Evolutionary conservation across 2,329 filamentous ascomycete species (phyloP).

Genomic region (Botryotinia narcissicola): DNA sequence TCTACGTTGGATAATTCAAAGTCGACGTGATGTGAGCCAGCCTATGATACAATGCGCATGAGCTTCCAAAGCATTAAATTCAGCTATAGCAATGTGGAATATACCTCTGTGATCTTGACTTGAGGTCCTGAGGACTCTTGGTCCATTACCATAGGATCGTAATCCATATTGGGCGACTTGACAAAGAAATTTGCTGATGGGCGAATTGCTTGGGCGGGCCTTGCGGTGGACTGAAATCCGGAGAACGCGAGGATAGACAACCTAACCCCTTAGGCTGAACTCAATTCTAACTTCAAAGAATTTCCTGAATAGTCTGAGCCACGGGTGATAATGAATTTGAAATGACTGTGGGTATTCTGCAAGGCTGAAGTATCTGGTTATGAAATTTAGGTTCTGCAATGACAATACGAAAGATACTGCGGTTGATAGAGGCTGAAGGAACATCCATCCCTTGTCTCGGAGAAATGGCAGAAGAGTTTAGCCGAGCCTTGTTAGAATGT

Average conservation of each 20-base stretch:
- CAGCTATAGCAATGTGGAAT: not conserved
- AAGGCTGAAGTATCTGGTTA: constrained; percentile 26
- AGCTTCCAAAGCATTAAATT: constrained; percentile 24
- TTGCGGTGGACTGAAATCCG: not conserved
- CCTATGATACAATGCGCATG: constrained; percentile 49
- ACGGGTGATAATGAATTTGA: not conserved
- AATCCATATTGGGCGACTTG: constrained; percentile 44
- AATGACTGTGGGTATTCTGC: constrained; percentile 24
- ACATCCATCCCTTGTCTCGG: constrained; percentile 12
- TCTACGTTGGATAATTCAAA: constrained; percentile 90
- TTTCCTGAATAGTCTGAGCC: constrained; percentile 12
- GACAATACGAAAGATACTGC: constrained; percentile 6
- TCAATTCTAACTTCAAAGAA: not conserved
- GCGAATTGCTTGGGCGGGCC: constrained; percentile 26
- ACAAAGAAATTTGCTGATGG: constrained; percentile 17
- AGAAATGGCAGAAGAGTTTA: not conserved
- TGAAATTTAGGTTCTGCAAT: constrained; percentile 10
- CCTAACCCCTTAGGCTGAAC: constrained; percentile 2
- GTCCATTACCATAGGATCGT: constrained; percentile 45
- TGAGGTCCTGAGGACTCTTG: constrained; percentile 45
- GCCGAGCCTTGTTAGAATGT: not conserved
- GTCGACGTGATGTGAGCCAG: constrained; percentile 76
- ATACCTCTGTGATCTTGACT: constrained; percentile 48
- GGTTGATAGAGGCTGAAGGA: constrained; percentile 19
- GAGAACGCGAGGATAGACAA: constrained; percentile 9